These are phyloP conservation scores for Carex arenaria DNA, from an alignment of 202 grass and related monocot genomes.

Conservation along the genomic window DNA sequence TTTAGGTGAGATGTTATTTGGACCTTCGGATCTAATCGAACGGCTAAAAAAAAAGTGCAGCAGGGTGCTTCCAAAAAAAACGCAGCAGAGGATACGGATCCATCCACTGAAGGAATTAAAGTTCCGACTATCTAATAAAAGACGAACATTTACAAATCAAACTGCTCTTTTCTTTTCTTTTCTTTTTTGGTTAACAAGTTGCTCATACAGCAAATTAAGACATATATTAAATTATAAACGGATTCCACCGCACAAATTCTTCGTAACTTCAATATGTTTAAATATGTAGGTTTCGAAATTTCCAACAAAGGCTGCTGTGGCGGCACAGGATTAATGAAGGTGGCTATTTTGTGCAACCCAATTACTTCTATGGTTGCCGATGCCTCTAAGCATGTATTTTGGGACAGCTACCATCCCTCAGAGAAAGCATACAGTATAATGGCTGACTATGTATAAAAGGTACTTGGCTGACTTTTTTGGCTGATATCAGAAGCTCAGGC, in stretches of 20 bases:
- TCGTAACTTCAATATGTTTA: neutral
- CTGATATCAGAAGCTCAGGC: too few relatives aligned
- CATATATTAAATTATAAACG: neutral
- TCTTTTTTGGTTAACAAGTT: too few relatives aligned
- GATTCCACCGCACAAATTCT: too few relatives aligned
- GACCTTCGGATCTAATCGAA: too few relatives aligned
- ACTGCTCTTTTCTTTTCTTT: too few relatives aligned
- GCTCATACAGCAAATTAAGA: neutral
- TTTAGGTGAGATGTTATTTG: too few relatives aligned
- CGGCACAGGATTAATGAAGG: conserved; percentile 69
- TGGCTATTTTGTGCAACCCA: conserved; percentile 67
- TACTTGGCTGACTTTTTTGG: conserved; percentile 5
- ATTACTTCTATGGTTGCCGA: conserved; percentile 33
- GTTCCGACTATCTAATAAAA: neutral
- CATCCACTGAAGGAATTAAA: neutral
- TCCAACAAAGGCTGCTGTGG: conserved; percentile 64
- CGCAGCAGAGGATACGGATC: too few relatives aligned
- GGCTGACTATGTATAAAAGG: conserved; percentile 1
- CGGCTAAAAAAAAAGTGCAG: too few relatives aligned
- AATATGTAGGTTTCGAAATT: conserved; percentile 34
- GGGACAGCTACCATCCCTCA: conserved; percentile 86
- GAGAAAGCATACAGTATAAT: conserved; percentile 64
- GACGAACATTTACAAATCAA: neutral
- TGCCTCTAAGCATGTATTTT: conserved; percentile 58
- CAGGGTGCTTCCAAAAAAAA: too few relatives aligned